Conservation (phyloP, 352 stramenopile genomes). For the Thraustochytrium striatum region DNA sequence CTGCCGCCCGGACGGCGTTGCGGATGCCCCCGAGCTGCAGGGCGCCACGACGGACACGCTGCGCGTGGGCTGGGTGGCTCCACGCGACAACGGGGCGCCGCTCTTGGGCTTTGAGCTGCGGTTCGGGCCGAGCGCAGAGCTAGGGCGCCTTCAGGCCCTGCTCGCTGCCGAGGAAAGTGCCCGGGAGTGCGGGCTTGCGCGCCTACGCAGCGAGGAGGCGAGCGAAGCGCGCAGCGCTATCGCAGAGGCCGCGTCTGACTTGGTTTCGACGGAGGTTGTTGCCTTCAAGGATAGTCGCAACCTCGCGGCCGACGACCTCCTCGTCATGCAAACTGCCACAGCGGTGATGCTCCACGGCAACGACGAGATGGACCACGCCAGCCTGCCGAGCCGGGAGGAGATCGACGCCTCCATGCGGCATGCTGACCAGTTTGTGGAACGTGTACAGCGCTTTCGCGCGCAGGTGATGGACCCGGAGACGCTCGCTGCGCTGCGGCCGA, state of each 20-base stretch:
- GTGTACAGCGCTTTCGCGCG: slow-evolving; percentile 11
- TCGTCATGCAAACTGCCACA: neutral
- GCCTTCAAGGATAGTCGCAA: neutral
- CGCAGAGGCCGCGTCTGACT: neutral
- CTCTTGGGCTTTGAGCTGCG: slow-evolving; percentile 7
- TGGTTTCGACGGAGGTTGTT: neutral
- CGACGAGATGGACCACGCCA: neutral
- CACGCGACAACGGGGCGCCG: neutral
- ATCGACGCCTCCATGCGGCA: slow-evolving; percentile 1
- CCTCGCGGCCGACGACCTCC: neutral
- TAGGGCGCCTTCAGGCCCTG: too few species aligned
- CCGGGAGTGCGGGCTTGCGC: too few species aligned
- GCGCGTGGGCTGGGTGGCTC: neutral
- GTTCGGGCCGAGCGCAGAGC: neutral
- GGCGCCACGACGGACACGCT: neutral
- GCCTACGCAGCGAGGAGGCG: too few species aligned
- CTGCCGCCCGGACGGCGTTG: slow-evolving; percentile 8
- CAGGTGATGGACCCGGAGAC: neutral
- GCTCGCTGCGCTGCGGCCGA: neutral
- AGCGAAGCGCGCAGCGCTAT: too few species aligned
- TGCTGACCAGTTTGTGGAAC: slow-evolving; percentile 24
- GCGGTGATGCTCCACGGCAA: neutral
- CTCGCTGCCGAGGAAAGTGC: too few species aligned
- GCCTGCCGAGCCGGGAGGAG: neutral
- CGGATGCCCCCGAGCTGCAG: slow-evolving; percentile 5